phyloP scores from a whole-genome alignment of 805 yeast genomes.

The Pichia cephalocereana region DNA sequence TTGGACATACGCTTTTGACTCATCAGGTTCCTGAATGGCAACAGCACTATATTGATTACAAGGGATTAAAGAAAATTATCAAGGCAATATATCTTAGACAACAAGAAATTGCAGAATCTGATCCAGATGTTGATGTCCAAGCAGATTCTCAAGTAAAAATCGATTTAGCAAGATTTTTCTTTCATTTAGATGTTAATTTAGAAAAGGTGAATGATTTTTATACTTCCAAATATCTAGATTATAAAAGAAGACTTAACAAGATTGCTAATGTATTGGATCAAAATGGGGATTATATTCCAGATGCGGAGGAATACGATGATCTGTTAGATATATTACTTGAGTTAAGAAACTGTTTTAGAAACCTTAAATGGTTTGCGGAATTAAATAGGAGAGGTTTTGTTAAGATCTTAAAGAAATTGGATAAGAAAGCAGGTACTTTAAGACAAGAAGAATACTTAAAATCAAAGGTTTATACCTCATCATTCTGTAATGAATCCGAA shows the following conservation, averaged over 20 bases:
- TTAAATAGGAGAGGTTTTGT: constrained; percentile 83
- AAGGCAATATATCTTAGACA: constrained; percentile 48
- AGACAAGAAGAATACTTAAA: constrained; percentile 49
- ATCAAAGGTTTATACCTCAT: constrained; percentile 62
- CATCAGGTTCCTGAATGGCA: constrained; percentile 97
- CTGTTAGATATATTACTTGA: constrained; percentile 62
- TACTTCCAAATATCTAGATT: constrained; percentile 64
- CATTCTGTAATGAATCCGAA: constrained; percentile 67
- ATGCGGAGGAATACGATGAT: constrained; percentile 52
- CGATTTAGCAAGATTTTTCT: constrained; percentile 59
- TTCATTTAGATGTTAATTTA: constrained; percentile 67
- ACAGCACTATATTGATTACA: constrained; percentile 74
- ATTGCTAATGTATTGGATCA: constrained; percentile 30
- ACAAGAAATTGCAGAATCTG: constrained; percentile 20
- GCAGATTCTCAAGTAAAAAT: constrained; percentile 35
- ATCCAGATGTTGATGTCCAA: constrained; percentile 26
- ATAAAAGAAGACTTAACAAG: constrained; percentile 55
- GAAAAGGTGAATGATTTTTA: constrained; percentile 77
- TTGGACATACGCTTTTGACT: constrained; percentile 67
- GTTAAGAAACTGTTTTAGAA: constrained; percentile 64
- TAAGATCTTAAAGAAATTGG: constrained; percentile 83
- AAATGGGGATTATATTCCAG: constrained; percentile 16
- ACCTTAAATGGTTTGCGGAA: constrained; percentile 90
- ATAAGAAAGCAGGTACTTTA: constrained; percentile 65
- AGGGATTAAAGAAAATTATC: constrained; percentile 71